Evolutionary conservation across 176 grass and related monocot genomes (phyloP).

Genomic region (Olyra latifolia): DNA sequence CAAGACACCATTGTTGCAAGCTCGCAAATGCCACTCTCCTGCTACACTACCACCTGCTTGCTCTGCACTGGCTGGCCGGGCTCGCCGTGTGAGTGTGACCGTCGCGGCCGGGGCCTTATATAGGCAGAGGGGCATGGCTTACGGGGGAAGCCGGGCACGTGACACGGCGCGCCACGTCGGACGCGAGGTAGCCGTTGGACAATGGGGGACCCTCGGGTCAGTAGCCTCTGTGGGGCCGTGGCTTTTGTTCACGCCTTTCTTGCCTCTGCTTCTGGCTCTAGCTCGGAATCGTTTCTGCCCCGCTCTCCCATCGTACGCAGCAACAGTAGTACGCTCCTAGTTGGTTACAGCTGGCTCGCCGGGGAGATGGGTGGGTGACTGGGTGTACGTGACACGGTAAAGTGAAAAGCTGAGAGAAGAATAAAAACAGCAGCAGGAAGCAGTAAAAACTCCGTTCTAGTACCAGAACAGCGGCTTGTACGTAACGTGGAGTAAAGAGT

Average conservation of each 20-base stretch:
- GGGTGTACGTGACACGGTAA: constrained; percentile 38
- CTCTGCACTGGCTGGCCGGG: not conserved
- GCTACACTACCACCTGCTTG: not conserved
- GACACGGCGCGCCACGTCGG: constrained; percentile 39
- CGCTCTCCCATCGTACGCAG: not conserved
- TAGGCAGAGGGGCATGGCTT: not conserved
- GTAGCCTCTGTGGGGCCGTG: not conserved
- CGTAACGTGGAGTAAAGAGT: not conserved
- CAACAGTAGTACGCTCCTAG: not conserved
- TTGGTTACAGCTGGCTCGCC: constrained; percentile 31
- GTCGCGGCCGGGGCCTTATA: not conserved
- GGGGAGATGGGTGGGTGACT: not conserved
- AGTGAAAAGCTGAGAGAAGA: not conserved
- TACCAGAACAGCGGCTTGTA: not conserved
- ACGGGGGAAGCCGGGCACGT: constrained; percentile 27
- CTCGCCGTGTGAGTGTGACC: not conserved
- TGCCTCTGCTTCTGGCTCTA: not conserved
- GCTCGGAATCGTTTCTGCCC: not conserved
- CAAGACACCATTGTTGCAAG: not conserved
- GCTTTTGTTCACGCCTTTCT: not conserved
- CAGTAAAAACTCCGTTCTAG: not conserved
- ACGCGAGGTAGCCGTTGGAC: constrained; percentile 34
- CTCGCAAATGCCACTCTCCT: not conserved
- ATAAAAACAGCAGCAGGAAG: not conserved
- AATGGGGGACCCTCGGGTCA: not conserved